Evolutionary conservation across 257 asterid genomes (phyloP).

Genomic region (Perilla frutescens): DNA sequence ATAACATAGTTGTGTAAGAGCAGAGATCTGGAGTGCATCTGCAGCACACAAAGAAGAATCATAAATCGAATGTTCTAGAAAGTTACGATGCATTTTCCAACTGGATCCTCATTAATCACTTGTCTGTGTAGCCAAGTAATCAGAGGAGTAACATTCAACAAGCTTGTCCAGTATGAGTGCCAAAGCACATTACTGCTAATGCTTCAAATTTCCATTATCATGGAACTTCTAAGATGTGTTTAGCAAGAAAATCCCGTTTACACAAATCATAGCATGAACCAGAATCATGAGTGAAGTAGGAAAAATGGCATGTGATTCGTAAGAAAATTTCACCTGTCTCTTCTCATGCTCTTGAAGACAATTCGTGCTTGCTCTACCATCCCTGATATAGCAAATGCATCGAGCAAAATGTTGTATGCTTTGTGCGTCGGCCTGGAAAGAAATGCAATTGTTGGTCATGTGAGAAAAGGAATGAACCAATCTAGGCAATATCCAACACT

Average conservation of each 20-base stretch:
- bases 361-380: constrained; percentile 91
- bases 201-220: background rate
- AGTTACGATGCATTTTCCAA: background rate
- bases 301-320: background rate
- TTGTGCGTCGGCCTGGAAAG: constrained; percentile 86
- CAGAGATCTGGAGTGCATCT: constrained; percentile 88
- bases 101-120: background rate
- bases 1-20: constrained; percentile 90
- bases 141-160: too few species aligned
- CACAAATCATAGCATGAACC: constrained; percentile 10
- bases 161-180: too few species aligned
- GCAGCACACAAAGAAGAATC: constrained; percentile 29
- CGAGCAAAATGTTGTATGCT: constrained; percentile 93
- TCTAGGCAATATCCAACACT: constrained; percentile 16
- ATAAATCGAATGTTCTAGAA: background rate
- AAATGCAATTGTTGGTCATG: constrained; percentile 21
- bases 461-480: background rate
- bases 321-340: constrained; percentile 68
- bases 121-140: background rate
- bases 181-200: background rate
- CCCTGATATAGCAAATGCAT: constrained; percentile 98
- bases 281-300: constrained; percentile 21
- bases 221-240: background rate
- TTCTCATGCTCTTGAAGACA: constrained; percentile 97
- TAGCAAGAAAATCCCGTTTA: background rate